A percentile compares a stretch with the other conserved stretches of the same genome.
phyloP scores from a whole-genome alignment of 78 protist genomes.

The Dictyostelium intermedium region DNA sequence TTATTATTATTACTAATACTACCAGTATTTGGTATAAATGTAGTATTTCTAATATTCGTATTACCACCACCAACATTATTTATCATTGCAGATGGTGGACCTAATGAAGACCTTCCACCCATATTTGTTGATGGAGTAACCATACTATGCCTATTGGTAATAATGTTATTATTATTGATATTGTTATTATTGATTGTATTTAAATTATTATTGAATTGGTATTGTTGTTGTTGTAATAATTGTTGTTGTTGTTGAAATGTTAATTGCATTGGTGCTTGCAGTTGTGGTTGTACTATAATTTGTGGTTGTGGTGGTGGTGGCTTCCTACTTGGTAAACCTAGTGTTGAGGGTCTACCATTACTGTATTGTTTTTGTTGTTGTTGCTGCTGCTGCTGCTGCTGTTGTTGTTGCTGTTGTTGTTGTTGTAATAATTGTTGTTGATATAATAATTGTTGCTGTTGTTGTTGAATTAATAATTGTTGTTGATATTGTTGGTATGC shows the following conservation, averaged over 20 bases:
- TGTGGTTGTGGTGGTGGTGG: not conserved
- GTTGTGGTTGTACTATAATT: not conserved
- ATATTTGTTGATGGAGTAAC: not conserved
- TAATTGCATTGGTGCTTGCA: not conserved
- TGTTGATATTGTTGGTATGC: not conserved
- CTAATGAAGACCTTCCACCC: not conserved
- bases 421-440: not conserved
- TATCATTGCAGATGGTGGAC: not conserved
- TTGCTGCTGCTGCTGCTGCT: not conserved
- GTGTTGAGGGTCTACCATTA: not conserved
- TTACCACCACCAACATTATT: not conserved
- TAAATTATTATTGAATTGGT: not conserved
- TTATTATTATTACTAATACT: not conserved
- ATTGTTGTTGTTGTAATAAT: slow-evolving; percentile 4
- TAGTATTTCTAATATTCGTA: not conserved
- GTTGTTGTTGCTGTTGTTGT: not conserved
- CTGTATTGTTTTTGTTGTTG: not conserved
- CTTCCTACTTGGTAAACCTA: not conserved
- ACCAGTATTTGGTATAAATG: not conserved
- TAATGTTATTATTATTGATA: not conserved
- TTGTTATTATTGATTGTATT: not conserved
- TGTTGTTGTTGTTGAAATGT: not conserved
- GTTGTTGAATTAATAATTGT: not conserved
- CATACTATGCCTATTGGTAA: not conserved
- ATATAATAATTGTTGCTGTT: not conserved